phyloP scores from a whole-genome alignment of 148 eudicot species.

The Persicaria maculosa region DNA sequence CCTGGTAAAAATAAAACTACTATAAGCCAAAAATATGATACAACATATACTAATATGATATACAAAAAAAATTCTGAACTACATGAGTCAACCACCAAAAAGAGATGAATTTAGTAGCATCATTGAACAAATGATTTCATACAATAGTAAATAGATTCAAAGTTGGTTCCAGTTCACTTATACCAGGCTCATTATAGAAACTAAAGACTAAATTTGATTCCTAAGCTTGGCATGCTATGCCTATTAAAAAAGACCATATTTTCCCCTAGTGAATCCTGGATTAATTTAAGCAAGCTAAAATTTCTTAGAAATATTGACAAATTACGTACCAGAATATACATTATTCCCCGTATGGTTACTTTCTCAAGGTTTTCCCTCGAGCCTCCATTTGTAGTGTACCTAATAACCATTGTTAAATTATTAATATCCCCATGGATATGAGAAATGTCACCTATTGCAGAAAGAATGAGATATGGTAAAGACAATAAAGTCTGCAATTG shows the following conservation, averaged over 20 bases:
- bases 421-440: no score
- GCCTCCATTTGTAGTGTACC: no score
- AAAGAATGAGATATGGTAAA: no score
- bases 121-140: not conserved
- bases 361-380: conserved; percentile 40
- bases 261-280: not conserved
- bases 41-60: not conserved
- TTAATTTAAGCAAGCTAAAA: not conserved
- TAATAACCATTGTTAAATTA: no score
- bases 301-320: not conserved
- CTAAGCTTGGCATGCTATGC: not conserved
- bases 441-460: no score
- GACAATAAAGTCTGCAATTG: no score
- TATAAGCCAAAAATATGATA: not conserved
- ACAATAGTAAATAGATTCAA: not conserved
- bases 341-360: conserved; percentile 71
- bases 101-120: not conserved
- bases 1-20: not conserved
- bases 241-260: not conserved
- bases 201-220: not conserved
- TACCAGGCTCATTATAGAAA: not conserved
- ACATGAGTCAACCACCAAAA: not conserved
- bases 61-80: not conserved
- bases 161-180: not conserved
- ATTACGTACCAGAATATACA: conserved; percentile 71